Conservation (phyloP, 1,139 yeast genomes). For the Saccharomyces hybrid region DNA sequence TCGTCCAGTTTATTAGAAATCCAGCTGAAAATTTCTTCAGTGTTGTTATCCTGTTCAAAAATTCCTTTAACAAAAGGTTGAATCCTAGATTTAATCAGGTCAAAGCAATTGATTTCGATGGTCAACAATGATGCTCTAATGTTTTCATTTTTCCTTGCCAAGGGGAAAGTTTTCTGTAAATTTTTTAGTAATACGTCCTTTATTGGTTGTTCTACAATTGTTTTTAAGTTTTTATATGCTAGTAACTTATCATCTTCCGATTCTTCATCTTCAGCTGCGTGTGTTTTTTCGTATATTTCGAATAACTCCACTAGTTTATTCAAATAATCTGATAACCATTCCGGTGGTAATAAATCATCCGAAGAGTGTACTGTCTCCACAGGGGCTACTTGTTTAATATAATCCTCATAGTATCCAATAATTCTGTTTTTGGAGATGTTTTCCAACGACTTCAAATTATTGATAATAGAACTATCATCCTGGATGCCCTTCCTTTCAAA, state of each 20-base stretch:
- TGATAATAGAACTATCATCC: conserved; percentile 16
- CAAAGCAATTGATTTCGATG: conserved; percentile 51
- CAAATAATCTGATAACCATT: conserved; percentile 59
- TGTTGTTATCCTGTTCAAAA: conserved; percentile 12
- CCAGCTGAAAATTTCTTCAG: conserved; percentile 33
- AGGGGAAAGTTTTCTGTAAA: conserved; percentile 24
- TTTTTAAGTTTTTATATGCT: conserved; percentile 31
- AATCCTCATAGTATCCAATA: conserved; percentile 8
- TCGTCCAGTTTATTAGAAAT: conserved; percentile 36
- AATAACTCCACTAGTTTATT: conserved; percentile 38
- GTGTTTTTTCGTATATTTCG: conserved; percentile 41
- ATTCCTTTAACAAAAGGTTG: conserved; percentile 31
- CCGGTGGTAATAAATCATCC: conserved; percentile 52
- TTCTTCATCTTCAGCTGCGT: conserved; percentile 14
- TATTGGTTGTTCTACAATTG: conserved; percentile 21
- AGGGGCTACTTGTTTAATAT: conserved; percentile 6
- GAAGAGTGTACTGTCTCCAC: conserved; percentile 7
- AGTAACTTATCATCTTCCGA: conserved; percentile 13
- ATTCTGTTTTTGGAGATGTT: conserved; percentile 20
- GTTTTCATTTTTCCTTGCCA: conserved; percentile 24
- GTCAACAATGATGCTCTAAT: conserved; percentile 31
- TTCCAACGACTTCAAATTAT: conserved; percentile 16
- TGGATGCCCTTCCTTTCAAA: conserved; percentile 41
- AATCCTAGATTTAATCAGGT: conserved; percentile 49
- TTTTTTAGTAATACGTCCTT: conserved; percentile 15